Evolutionary conservation across 2,329 filamentous ascomycete species (phyloP).

Genomic region (Aspergillus pseudoglaucus): DNA sequence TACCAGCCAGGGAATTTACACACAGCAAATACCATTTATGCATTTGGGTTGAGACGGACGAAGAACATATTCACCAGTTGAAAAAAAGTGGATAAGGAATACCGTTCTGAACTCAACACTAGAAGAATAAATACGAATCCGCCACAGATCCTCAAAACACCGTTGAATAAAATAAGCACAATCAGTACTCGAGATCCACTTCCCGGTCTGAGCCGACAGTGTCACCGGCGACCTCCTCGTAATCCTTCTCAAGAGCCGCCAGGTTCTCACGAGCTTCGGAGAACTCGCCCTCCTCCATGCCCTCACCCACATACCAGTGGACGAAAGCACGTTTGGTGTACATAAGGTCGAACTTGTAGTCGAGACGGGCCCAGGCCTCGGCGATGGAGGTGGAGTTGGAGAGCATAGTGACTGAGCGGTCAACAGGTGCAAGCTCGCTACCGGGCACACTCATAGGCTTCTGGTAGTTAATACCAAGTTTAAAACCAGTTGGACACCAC

Average conservation of each 20-base stretch:
- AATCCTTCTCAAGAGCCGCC: constrained; percentile 78
- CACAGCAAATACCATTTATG: no score
- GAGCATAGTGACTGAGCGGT: constrained; percentile 55
- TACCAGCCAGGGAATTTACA: no score
- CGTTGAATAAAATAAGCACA: no score
- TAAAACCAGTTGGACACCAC: constrained; percentile 65
- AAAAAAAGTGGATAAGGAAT: no score
- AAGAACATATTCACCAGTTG: no score
- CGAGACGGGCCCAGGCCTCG: constrained; percentile 58
- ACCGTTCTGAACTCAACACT: no score
- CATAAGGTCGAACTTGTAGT: constrained; percentile 66
- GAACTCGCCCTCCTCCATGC: constrained; percentile 90
- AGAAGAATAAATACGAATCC: no score
- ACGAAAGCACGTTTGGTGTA: constrained; percentile 64
- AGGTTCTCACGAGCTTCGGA: constrained; percentile 80
- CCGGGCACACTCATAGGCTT: constrained; percentile 49
- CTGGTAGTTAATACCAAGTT: constrained; percentile 63
- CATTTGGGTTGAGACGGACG: no score
- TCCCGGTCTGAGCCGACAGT: constrained; percentile 54
- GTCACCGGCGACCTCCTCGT: constrained; percentile 76
- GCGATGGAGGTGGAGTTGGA: constrained; percentile 62
- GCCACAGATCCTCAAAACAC: no score
- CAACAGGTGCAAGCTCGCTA: constrained; percentile 49
- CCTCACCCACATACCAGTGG: constrained; percentile 76
- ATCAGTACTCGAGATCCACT: constrained; percentile 34